Base-by-base conservation (phyloP, 208 protist species). In the Trypanosoma scelopori region DNA sequence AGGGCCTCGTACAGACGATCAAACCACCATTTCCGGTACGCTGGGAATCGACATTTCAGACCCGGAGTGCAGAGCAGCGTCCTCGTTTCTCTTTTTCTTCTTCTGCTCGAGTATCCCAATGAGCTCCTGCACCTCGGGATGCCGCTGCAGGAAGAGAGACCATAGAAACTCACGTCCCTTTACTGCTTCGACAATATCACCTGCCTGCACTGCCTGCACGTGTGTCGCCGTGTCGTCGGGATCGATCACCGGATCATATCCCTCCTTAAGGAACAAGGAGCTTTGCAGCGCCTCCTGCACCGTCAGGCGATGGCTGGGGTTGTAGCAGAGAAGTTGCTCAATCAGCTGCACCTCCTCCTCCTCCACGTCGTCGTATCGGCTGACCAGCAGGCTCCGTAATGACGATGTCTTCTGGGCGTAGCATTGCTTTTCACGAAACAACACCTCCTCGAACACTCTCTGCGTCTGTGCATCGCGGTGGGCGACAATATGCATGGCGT, bases 71-170 rank as follows among this genome's bases (percentile, higher is more conserved):
- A 37, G 5, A 37, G 32, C 32, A 3, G 32, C 9, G 32, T 37
- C 42, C 1, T 43, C 18, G 22, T 27, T n/a, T n/a, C n/a, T 53
- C 5, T 25, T 22, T 41, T 28, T 52, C 23, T 27, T 65, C 18
- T 23, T 32, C 16, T 47, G 1, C 50, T 87, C 16, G 65, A 68
- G 27, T 11, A 55, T 39, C 73, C 73, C n/a, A 84, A 74, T 27
- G 74, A 94, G 74, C 69, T 90, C 79, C 18, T 64, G 58, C 47
- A 94, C 85, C 69, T 94, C 85, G 3, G 89, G 89, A 58, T 94
- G 89, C 18, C 79, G 82, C 64, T 86, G 37, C 3, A 85, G 57
- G 57, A 91, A 94, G 1, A 94, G 78, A 13, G 80, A 71, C 85
- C 89, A 94, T 49, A 94, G 46, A 51, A 94, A 91, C 27, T 69